Percentiles rank a stretch among this genome's conserved stretches.
These are phyloP conservation scores for Linum tenue DNA, from an alignment of 345 rosid genomes.

Conservation along the genomic window DNA sequence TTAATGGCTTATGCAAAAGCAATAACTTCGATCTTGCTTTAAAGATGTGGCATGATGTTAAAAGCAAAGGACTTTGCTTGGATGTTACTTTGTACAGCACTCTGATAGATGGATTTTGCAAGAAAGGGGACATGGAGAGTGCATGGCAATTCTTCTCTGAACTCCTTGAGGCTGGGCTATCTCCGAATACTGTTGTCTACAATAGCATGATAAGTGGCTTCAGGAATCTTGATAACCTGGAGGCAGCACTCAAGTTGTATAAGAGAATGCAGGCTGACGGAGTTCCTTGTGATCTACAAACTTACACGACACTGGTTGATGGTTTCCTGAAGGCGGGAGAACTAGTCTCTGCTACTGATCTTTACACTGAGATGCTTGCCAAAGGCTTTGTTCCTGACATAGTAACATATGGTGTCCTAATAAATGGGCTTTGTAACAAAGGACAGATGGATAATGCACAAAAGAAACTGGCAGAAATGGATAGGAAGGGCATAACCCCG, in stretches of 20 bases:
- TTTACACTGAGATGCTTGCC: conserved; percentile 47
- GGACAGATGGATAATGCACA: conserved; percentile 76
- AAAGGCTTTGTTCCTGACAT: conserved; percentile 46
- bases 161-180: conserved; percentile 48
- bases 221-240: conserved; percentile 51
- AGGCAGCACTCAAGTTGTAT: conserved; percentile 49
- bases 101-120: conserved; percentile 60
- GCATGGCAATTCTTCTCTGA: conserved; percentile 60
- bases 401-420: conserved; percentile 50
- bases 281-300: conserved; percentile 46
- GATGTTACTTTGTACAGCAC: conserved; percentile 59
- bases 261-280: conserved; percentile 61
- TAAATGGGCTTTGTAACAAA: conserved; percentile 61
- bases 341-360: conserved; percentile 45
- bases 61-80: conserved; percentile 35
- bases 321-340: conserved; percentile 62
- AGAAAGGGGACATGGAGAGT: conserved; percentile 46
- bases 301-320: conserved; percentile 58
- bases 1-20: conserved; percentile 70
- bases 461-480: conserved; percentile 49
- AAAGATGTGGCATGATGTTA: conserved; percentile 54
- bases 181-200: conserved; percentile 51
- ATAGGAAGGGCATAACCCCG: conserved; percentile 49
- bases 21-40: conserved; percentile 58
- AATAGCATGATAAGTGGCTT: conserved; percentile 58